These are phyloP conservation scores for Coniella lustricola DNA, from an alignment of 2,329 filamentous ascomycete species.

Conservation along the genomic window DNA sequence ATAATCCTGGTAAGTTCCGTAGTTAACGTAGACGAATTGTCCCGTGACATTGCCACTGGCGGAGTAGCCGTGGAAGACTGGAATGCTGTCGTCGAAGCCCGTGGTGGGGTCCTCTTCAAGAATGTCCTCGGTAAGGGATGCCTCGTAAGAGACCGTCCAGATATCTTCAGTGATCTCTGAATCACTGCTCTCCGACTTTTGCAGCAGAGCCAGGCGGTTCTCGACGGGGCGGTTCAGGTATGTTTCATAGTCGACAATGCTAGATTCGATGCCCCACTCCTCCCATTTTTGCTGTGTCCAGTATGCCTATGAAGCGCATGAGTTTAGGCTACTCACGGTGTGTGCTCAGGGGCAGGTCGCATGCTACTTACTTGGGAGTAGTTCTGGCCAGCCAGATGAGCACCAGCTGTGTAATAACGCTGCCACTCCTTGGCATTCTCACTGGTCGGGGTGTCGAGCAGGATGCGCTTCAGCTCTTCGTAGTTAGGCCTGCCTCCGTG, in stretches of 20 bases:
- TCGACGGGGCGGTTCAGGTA: constrained; percentile 73
- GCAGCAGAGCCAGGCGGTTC: constrained; percentile 61
- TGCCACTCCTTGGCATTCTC: constrained; percentile 63
- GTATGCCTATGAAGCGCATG: constrained; percentile 43
- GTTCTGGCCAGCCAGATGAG: constrained; percentile 72
- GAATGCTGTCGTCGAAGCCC: constrained; percentile 62
- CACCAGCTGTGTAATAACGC: constrained; percentile 68
- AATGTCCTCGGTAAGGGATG: constrained; percentile 75
- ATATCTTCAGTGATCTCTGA: constrained; percentile 24
- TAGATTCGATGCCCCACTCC: constrained; percentile 59
- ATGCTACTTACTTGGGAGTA: constrained; percentile 52
- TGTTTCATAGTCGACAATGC: constrained; percentile 64
- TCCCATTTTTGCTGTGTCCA: constrained; percentile 73
- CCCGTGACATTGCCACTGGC: constrained; percentile 71
- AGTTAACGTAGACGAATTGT: constrained; percentile 70
- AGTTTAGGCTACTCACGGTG: not conserved
- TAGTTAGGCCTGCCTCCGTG: constrained; percentile 31
- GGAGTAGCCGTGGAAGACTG: constrained; percentile 79
- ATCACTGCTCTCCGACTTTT: constrained; percentile 29
- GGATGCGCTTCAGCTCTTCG: constrained; percentile 47
- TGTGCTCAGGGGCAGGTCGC: not conserved
- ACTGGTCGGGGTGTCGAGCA: constrained; percentile 52
- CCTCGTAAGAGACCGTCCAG: constrained; percentile 67
- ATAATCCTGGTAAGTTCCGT: constrained; percentile 67
- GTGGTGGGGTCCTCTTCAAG: constrained; percentile 78